Base-by-base conservation (phyloP, 345 rosid genomes). In the Streptanthus diversifolius region DNA sequence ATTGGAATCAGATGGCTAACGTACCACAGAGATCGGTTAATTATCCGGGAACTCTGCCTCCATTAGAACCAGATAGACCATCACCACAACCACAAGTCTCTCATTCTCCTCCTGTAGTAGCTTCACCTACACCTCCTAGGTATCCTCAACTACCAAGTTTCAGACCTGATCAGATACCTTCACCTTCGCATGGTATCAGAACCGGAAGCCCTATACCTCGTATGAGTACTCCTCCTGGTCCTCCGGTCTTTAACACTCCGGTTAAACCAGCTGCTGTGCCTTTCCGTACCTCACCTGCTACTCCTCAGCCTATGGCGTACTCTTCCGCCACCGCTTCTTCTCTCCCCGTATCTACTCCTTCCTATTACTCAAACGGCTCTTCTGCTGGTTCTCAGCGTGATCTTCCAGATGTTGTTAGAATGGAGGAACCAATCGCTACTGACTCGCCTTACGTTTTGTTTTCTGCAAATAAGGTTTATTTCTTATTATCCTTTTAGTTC, bases 211-310 rank as follows among this genome's bases (percentile, higher is more conserved):
- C 88, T 6, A 36, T 81, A 64, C 85, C 96, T 77, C 97, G 87
- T 69, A 10, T 90, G 79, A 95, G 98, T 83, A 91, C 93, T 24
- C 96, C 98, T 0, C 98, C 96, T 21, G 96, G 96, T 40, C 98
- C 99, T 74, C 96, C 95, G 9, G 85, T 91, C 18, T 95, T 95
- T 73, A 81, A 79, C 57, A 86, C 96, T 14, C 99, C 99, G 9
- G 90, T 95, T 51, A 82, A 92, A 29, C 96, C 96, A 41, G 96
- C 99, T 68, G 90, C 96, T 74, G 96, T 91, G 69, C 97, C 99
- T 75, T 90, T 95, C 68, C 88, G 92, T 55, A 86, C 88, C 21
- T 88, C 96, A 8, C 99, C 96, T 35, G 84, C 93, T 71, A 87
- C 92, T 79, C 98, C 97, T 60, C 99, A 87, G 81, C 96, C 97